Percentiles rank a stretch among this genome's conserved stretches.
Evolutionary conservation across 1,139 yeast species (phyloP).

Genomic region (Taphrina confusa): DNA sequence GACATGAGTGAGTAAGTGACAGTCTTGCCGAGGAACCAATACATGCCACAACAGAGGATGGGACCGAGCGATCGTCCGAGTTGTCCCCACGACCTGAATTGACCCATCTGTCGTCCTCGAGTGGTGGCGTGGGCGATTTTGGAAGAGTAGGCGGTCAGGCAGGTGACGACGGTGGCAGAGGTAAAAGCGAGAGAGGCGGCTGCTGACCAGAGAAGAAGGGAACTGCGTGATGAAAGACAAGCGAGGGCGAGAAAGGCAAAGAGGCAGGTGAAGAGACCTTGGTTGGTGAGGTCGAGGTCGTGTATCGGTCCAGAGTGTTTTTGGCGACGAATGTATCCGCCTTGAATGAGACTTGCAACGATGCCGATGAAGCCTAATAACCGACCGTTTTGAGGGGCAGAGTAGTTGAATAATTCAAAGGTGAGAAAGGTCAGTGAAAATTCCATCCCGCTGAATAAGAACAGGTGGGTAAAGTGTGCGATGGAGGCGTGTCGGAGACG

Average conservation of each 20-base stretch:
- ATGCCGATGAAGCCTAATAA: constrained; percentile 33
- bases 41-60: constrained; percentile 32
- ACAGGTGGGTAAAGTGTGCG: constrained; percentile 33
- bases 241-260: constrained; percentile 26
- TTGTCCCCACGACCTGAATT: constrained; percentile 32
- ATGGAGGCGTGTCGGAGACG: constrained; percentile 26
- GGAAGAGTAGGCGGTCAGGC: constrained; percentile 28
- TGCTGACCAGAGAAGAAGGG: constrained; percentile 22
- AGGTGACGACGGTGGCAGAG: constrained; percentile 32
- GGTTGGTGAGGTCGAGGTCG: constrained; percentile 18
- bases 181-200: constrained; percentile 34
- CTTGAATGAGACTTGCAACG: constrained; percentile 31
- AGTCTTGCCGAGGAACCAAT: constrained; percentile 34
- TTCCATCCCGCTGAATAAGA: constrained; percentile 35
- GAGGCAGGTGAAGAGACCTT: constrained; percentile 25
- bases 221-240: constrained; percentile 6
- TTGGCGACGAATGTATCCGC: constrained; percentile 35
- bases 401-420: constrained; percentile 30
- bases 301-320: constrained; percentile 2
- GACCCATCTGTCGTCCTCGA: constrained; percentile 31
- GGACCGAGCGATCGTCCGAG: constrained; percentile 33
- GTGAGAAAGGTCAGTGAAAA: constrained; percentile 32
- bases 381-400: constrained; percentile 32
- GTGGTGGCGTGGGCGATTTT: constrained; percentile 19
- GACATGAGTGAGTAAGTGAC: constrained; percentile 21